These are phyloP conservation scores for Venturia carpophila DNA, from an alignment of 2,329 filamentous ascomycete species.

Conservation along the genomic window DNA sequence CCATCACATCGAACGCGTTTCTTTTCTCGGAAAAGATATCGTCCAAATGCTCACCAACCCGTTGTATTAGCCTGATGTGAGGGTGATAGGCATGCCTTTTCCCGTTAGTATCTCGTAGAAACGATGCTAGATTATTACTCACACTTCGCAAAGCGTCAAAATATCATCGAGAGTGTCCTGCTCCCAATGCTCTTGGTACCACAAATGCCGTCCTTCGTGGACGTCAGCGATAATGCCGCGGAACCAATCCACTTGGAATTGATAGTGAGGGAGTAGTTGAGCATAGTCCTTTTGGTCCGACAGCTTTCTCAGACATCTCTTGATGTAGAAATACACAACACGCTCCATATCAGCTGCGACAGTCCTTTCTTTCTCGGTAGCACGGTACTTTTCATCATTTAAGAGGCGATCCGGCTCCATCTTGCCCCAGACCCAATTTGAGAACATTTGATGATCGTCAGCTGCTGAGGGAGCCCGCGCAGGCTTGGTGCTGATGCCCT, in stretches of 20 bases:
- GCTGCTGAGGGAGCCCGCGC: neutral
- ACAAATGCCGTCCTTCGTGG: neutral
- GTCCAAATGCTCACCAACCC: constrained; percentile 10
- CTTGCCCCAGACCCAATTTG: neutral
- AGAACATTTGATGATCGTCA: constrained; percentile 2
- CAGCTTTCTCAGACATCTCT: constrained; percentile 3
- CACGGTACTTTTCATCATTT: constrained; percentile 8
- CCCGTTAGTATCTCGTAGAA: neutral
- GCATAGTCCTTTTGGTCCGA: neutral
- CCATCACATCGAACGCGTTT: constrained; percentile 4
- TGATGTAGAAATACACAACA: constrained; percentile 7
- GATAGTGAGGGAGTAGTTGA: constrained; percentile 9
- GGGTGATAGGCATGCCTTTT: constrained; percentile 9
- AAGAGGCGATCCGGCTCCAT: neutral
- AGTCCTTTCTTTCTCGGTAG: constrained; percentile 3
- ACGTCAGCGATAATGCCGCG: constrained; percentile 2
- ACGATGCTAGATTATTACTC: neutral
- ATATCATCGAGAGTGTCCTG: neutral
- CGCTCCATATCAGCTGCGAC: constrained; percentile 7
- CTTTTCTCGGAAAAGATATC: constrained; percentile 7
- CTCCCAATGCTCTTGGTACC: constrained; percentile 2
- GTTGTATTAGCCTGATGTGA: constrained; percentile 1
- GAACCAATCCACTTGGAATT: constrained; percentile 5
- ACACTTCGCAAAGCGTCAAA: constrained; percentile 5
- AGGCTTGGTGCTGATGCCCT: constrained; percentile 4